Evolutionary conservation across 768 basidiomycete genomes (phyloP).

Genomic region (Coprinellus aureogranulatus): DNA sequence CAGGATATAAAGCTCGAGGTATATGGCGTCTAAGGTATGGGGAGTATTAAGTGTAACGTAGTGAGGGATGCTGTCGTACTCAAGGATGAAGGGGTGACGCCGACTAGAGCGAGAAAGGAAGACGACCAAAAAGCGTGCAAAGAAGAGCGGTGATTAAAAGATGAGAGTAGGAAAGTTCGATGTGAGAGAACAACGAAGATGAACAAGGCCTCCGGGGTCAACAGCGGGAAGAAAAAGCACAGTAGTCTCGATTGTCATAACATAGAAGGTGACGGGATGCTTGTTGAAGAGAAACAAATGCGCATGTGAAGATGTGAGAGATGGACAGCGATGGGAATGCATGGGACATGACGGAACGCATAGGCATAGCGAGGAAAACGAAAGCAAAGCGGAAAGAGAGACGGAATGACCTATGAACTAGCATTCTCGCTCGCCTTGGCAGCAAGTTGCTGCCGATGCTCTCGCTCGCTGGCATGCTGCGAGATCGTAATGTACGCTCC

Average conservation of each 20-base stretch:
- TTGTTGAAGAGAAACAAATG: neutral
- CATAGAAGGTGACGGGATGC: neutral
- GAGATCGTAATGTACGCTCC: conserved; percentile 87
- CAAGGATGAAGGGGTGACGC: conserved; percentile 8
- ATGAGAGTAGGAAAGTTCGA: neutral
- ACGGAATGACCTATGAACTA: conserved; percentile 25
- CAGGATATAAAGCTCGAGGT: conserved; percentile 5
- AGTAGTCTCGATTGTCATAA: neutral
- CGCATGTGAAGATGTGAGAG: conserved; percentile 7
- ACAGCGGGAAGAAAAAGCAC: neutral
- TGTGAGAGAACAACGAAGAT: neutral
- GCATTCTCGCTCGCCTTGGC: conserved; percentile 16
- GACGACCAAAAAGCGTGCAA: conserved; percentile 6
- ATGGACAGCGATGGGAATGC: conserved; percentile 1
- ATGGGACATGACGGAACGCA: neutral
- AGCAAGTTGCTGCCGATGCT: conserved; percentile 42
- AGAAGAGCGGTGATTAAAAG: neutral
- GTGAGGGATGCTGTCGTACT: neutral
- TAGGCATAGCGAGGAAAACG: neutral
- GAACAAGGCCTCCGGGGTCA: conserved; percentile 1
- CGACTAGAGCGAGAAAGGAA: conserved; percentile 15
- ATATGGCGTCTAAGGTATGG: conserved; percentile 11
- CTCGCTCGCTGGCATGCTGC: conserved; percentile 72
- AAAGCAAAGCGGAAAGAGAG: neutral
- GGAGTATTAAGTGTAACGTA: conserved; percentile 8